Base-by-base conservation (phyloP, 352 stramenopile genomes). In the Globisporangium nodosum region DNA sequence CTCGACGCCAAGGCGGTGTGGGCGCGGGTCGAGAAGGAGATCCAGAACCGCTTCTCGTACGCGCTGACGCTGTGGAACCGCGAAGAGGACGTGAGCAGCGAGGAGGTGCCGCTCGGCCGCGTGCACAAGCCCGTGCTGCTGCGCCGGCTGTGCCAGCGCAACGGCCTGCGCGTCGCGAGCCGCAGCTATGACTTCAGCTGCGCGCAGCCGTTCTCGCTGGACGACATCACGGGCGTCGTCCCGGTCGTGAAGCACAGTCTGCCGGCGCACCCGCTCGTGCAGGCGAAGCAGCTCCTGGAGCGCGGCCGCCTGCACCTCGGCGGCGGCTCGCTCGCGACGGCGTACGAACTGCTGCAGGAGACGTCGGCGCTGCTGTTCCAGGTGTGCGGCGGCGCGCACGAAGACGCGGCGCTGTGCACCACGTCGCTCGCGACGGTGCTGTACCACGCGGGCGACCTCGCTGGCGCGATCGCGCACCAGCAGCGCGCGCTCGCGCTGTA, bases 241-340 rank as follows among this genome's bases (percentile, higher is more conserved):
- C 95, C 96, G 11, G 77, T 98, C 24, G 90, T 98, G 27, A 99
- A 98, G 75, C 81, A 96, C 58, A 90, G 81, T 54, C 60, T 94
- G 30, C 89, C 94, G 42, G 63, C 74, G 1, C 85, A 93, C 55
- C 83, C 87, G 39, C 73, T 96, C 20, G 49, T 61, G 18, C 81
- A 92, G 47, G 87, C 87, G 15, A 89, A 91, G 64, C 74, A 95
- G 55, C 73, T 96, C 21, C 60, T 96, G 47, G 95, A 98, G 64
- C 75, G 83, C 55, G 95, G 87, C 5, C 85, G 96, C 49, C 56
- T 91, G 53, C 76, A 95, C 59, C 68, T 98, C 46, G 82, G 70
- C 49, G 70, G 87, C 35, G 84, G 85, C 33, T 69, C 85, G 11
- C 71, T 96, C 33, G 81, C 85, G 6, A 84, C 67, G 47, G 81